Conservation (phyloP, 1,284 basidiomycete genomes). For the Apiotrichum domesticum region DNA sequence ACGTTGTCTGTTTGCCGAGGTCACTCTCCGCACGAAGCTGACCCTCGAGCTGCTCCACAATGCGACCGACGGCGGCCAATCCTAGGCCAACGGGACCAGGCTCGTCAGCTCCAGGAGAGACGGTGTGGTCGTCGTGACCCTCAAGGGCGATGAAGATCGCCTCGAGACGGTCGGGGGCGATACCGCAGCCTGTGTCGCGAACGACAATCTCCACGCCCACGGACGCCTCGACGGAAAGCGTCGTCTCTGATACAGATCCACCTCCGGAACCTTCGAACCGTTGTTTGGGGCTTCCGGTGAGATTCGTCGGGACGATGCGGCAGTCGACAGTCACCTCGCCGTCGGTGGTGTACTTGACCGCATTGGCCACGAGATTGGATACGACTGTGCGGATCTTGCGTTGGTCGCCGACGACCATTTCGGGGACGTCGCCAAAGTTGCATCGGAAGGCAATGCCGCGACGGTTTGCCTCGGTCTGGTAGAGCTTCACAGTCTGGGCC, state of each 20-base stretch:
- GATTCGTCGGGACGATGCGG: not conserved
- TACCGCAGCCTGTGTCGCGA: constrained; percentile 73
- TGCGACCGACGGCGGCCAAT: constrained; percentile 73
- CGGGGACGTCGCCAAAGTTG: constrained; percentile 54
- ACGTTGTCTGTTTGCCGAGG: constrained; percentile 62
- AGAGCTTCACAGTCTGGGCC: constrained; percentile 57
- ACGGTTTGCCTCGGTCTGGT: constrained; percentile 63
- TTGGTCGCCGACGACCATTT: constrained; percentile 61
- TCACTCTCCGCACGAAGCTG: constrained; percentile 74
- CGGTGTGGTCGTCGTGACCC: constrained; percentile 61
- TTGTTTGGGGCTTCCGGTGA: too few species aligned
- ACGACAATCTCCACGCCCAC: constrained; percentile 64
- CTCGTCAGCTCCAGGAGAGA: constrained; percentile 10
- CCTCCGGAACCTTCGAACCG: too few species aligned
- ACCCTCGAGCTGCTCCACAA: constrained; percentile 71
- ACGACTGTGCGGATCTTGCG: constrained; percentile 74
- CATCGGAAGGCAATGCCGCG: constrained; percentile 62
- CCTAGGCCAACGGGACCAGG: constrained; percentile 55
- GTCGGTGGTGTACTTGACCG: constrained; percentile 68
- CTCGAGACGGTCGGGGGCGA: constrained; percentile 64
- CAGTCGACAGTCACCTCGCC: constrained; percentile 65
- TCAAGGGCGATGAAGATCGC: constrained; percentile 82
- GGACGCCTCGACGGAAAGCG: not conserved
- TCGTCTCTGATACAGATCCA: too few species aligned
- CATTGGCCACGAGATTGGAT: constrained; percentile 76